phyloP scores from a whole-genome alignment of 495 filamentous ascomycete genomes.

The Hypoxylon lienhwacheense region DNA sequence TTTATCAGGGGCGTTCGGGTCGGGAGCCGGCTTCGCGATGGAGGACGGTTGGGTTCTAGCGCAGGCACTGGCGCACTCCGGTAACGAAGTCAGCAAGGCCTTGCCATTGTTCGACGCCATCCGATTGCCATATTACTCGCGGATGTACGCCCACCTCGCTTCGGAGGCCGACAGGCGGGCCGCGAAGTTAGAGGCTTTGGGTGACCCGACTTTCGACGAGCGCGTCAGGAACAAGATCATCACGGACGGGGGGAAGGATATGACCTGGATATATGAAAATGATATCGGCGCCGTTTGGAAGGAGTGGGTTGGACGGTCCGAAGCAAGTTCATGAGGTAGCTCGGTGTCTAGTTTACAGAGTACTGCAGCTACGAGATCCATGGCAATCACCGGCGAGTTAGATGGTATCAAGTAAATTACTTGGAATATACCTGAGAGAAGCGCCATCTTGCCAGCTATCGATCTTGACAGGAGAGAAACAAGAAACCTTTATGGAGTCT shows the following conservation, averaged over 20 bases:
- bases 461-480: too few relatives aligned
- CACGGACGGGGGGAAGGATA: constrained; percentile 40
- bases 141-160: constrained; percentile 45
- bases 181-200: constrained; percentile 28
- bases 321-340: constrained; percentile 3
- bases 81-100: constrained; percentile 35
- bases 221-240: constrained; percentile 37
- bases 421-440: not conserved
- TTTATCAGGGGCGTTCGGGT: constrained; percentile 52
- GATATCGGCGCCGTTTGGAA: constrained; percentile 49
- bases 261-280: constrained; percentile 52
- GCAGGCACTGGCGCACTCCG: constrained; percentile 42
- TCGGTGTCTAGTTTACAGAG: not conserved
- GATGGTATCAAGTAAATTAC: too few relatives aligned
- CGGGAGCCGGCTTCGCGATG: constrained; percentile 55
- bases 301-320: constrained; percentile 27
- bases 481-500: too few relatives aligned
- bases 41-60: constrained; percentile 55
- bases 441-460: too few relatives aligned
- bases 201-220: constrained; percentile 33
- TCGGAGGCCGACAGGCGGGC: constrained; percentile 30
- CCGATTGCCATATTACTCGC: constrained; percentile 49
- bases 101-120: constrained; percentile 49
- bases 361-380: too few relatives aligned
- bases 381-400: too few relatives aligned